These are phyloP conservation scores for Pholiota microspora DNA, from an alignment of 768 basidiomycete genomes.

Conservation along the genomic window DNA sequence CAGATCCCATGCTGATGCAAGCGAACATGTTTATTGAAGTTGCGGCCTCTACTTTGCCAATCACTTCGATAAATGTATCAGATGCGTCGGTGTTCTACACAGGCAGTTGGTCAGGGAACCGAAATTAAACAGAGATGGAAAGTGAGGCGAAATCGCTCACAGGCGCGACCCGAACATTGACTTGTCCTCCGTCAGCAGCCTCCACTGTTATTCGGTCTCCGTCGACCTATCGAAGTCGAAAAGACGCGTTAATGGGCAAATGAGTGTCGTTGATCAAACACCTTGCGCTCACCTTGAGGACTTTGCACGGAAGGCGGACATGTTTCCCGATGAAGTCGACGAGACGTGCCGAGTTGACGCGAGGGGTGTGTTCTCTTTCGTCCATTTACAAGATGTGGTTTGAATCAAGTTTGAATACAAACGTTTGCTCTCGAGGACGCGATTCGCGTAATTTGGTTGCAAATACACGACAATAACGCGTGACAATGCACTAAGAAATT, in stretches of 20 bases:
- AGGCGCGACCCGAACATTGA: constrained; percentile 39
- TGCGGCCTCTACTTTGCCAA: constrained; percentile 57
- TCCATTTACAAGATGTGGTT: background rate
- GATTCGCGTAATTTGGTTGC: constrained; percentile 7
- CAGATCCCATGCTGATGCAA: constrained; percentile 54
- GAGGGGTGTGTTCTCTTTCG: constrained; percentile 28
- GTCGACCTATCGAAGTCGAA: constrained; percentile 30
- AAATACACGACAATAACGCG: constrained; percentile 18
- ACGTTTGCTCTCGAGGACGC: constrained; percentile 2
- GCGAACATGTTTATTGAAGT: constrained; percentile 56
- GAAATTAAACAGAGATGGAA: background rate
- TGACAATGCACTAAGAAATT: too few relatives aligned
- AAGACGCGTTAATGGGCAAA: constrained; percentile 1
- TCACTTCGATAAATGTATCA: constrained; percentile 62
- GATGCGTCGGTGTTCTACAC: constrained; percentile 41
- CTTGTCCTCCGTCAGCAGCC: constrained; percentile 66
- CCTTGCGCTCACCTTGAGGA: constrained; percentile 29
- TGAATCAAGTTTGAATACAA: background rate
- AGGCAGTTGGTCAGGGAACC: background rate
- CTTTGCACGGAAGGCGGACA: constrained; percentile 62
- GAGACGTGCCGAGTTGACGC: constrained; percentile 64
- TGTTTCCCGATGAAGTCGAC: constrained; percentile 48
- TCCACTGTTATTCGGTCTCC: constrained; percentile 54
- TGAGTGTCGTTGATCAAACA: background rate
- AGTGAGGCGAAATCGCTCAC: constrained; percentile 28